A percentile compares a stretch with the other conserved stretches of the same genome.
These are phyloP conservation scores for Mycosphaerella arachidis DNA, from an alignment of 2,329 filamentous ascomycete species.

Conservation along the genomic window DNA sequence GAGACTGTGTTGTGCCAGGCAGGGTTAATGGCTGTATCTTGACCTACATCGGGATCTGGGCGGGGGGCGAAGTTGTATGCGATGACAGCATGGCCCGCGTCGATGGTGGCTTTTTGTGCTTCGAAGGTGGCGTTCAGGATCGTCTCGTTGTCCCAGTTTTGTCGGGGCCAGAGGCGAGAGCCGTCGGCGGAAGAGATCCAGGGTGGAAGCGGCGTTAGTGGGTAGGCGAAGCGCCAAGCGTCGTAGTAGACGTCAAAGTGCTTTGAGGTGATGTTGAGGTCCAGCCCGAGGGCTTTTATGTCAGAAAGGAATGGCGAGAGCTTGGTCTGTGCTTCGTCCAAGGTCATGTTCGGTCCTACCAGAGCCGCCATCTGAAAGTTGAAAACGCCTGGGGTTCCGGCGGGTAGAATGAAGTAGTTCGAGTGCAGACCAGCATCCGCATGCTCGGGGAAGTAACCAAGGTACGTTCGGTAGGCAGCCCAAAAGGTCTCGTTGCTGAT, in stretches of 20 bases:
- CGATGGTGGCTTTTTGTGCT: not conserved
- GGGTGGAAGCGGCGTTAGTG: not conserved
- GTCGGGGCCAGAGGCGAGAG: not conserved
- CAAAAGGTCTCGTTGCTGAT: not conserved
- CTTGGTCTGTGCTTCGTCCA: not conserved
- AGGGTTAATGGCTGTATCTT: conserved; percentile 13
- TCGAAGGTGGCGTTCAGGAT: not conserved
- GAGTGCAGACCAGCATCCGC: not conserved
- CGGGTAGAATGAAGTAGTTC: not conserved
- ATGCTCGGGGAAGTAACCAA: not conserved
- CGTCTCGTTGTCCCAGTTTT: not conserved
- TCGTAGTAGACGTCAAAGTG: not conserved
- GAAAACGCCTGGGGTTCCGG: not conserved
- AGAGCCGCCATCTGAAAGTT: not conserved
- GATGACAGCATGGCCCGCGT: not conserved
- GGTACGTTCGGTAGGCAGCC: not conserved
- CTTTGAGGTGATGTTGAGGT: not conserved
- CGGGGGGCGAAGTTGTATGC: conserved; percentile 5
- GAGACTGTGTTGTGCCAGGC: conserved; percentile 15
- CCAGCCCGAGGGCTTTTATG: not conserved
- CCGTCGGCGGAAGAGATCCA: not conserved
- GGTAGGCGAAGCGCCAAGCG: not conserved
- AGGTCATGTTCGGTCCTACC: not conserved
- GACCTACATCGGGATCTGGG: not conserved
- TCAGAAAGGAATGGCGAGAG: not conserved